Evolutionary conservation across 768 basidiomycete genomes (phyloP).

Genomic region (Lyophyllum decastes): DNA sequence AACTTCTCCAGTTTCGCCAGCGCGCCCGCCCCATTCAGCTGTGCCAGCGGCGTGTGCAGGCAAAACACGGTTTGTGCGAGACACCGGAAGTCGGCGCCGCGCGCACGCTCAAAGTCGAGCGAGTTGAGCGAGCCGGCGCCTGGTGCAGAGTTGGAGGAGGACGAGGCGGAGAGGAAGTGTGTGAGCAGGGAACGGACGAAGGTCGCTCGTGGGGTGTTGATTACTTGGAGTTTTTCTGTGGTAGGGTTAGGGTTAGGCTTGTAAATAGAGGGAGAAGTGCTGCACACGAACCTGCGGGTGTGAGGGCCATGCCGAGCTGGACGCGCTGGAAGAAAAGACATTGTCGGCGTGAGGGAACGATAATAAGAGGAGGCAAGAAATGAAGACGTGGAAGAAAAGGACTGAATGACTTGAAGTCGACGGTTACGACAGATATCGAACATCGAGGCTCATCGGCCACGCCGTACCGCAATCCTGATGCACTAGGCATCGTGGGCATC

Average conservation of each 20-base stretch:
- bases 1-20: constrained; percentile 28
- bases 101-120: constrained; percentile 49
- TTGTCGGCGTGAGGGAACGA: not conserved
- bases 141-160: constrained; percentile 46
- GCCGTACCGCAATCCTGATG: too few species aligned
- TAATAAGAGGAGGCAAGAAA: too few species aligned
- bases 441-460: too few species aligned
- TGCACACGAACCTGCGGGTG: constrained; percentile 54
- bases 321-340: constrained; percentile 53
- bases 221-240: constrained; percentile 69
- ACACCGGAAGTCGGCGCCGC: constrained; percentile 62
- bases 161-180: constrained; percentile 52
- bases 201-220: constrained; percentile 53
- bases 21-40: constrained; percentile 4
- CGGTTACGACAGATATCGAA: too few species aligned
- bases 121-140: constrained; percentile 35
- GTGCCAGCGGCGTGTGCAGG: constrained; percentile 42
- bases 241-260: not conserved
- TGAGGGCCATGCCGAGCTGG: constrained; percentile 77
- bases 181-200: constrained; percentile 61
- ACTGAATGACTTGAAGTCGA: too few species aligned
- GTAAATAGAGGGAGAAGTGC: not conserved
- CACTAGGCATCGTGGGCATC: too few species aligned
- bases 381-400: too few species aligned
- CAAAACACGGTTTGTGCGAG: constrained; percentile 54